Conservation (phyloP, 1,284 basidiomycete genomes). For the Boletus mariae region DNA sequence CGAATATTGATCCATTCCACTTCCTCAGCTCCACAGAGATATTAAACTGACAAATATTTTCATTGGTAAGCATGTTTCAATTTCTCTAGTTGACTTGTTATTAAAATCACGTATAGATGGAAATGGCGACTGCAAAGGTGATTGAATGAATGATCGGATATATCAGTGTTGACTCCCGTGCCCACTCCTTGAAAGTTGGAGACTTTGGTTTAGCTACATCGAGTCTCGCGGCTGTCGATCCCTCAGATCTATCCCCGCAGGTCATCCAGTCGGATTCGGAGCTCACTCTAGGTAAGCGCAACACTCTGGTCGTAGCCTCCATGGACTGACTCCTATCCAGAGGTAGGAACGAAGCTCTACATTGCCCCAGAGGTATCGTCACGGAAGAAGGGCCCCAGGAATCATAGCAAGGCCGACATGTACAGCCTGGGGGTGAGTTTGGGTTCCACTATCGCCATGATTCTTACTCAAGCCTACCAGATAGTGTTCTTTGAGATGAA, state of each 20-base stretch:
- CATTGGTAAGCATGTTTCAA: constrained; percentile 53
- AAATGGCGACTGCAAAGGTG: constrained; percentile 86
- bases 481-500: constrained; percentile 99
- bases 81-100: background rate
- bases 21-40: constrained; percentile 75
- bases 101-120: constrained; percentile 49
- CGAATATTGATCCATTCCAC: constrained; percentile 1
- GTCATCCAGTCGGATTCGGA: constrained; percentile 51
- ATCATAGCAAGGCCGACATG: constrained; percentile 88
- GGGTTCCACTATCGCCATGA: background rate
- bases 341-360: constrained; percentile 91
- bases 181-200: constrained; percentile 51
- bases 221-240: constrained; percentile 71
- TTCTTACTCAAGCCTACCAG: constrained; percentile 34
- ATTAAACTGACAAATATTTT: constrained; percentile 92
- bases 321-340: constrained; percentile 34
- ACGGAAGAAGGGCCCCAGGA: constrained; percentile 57
- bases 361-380: constrained; percentile 87
- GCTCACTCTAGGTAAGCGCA: constrained; percentile 63
- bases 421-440: constrained; percentile 82
- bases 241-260: constrained; percentile 55
- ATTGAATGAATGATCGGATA: constrained; percentile 1
- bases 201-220: constrained; percentile 93
- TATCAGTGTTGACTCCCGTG: background rate
- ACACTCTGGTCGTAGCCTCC: background rate